Percentiles rank a stretch among this genome's conserved stretches.
phyloP scores from a whole-genome alignment of 441 rosid species.

The Gossypium trilobum region DNA sequence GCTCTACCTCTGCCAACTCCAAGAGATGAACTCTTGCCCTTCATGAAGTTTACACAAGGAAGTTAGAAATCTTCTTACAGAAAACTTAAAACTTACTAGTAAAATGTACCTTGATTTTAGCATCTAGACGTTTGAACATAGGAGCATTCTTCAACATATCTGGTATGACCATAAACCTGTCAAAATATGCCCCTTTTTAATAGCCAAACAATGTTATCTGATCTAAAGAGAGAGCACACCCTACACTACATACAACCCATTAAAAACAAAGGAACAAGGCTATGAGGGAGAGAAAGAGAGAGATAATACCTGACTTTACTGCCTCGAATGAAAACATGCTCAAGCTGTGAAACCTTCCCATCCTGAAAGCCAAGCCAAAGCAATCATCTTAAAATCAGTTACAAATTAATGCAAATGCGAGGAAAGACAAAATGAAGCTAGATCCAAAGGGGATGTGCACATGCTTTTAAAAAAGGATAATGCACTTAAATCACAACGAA shows the following conservation, averaged over 20 bases:
- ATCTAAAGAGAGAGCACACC: background rate
- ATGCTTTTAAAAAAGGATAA: background rate
- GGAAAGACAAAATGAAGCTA: background rate
- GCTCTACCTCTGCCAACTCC: conserved; percentile 99
- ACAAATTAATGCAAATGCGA: background rate
- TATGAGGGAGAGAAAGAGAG: background rate
- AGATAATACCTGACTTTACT: conserved; percentile 84
- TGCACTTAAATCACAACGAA: background rate
- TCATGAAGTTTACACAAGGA: conserved; percentile 20
- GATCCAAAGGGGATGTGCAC: background rate
- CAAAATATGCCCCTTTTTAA: conserved; percentile 4
- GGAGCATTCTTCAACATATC: conserved; percentile 99
- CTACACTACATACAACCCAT: background rate
- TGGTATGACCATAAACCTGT: conserved; percentile 97
- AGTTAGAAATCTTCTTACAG: background rate
- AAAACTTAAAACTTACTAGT: background rate
- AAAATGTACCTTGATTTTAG: conserved; percentile 71
- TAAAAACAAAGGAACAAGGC: background rate
- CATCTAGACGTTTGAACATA: conserved; percentile 92
- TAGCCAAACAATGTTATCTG: background rate
- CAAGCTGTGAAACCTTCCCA: conserved; percentile 93
- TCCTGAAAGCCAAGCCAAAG: conserved; percentile 40
- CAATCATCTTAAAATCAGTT: conserved; percentile 9
- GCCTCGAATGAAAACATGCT: conserved; percentile 92
- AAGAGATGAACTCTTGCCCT: conserved; percentile 93